Evolutionary conservation across 805 yeast genomes (phyloP).

Genomic region (Nakazawaea holstii): DNA sequence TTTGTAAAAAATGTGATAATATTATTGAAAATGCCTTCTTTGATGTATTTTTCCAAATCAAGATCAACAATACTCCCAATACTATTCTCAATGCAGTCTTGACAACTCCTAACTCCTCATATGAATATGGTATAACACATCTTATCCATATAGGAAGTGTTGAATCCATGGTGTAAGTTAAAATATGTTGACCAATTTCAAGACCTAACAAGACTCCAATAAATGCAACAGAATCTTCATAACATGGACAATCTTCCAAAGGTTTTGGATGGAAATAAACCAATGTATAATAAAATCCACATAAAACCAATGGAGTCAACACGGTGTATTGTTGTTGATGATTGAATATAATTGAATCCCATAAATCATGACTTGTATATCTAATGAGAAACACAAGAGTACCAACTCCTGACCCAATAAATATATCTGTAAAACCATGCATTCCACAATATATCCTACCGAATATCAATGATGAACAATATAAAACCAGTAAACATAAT

Average conservation of each 20-base stretch:
- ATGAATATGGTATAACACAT: constrained; percentile 36
- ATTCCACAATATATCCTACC: constrained; percentile 95
- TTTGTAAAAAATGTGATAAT: constrained; percentile 54
- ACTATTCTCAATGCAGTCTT: constrained; percentile 41
- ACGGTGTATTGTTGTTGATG: constrained; percentile 6
- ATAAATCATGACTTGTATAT: constrained; percentile 28
- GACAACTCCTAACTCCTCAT: constrained; percentile 34
- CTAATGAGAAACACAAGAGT: constrained; percentile 44
- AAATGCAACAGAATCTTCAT: constrained; percentile 91
- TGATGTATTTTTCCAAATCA: constrained; percentile 68
- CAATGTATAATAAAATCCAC: constrained; percentile 37
- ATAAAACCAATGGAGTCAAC: constrained; percentile 29
- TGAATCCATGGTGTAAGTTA: constrained; percentile 17
- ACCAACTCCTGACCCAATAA: constrained; percentile 65
- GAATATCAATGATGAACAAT: constrained; percentile 58
- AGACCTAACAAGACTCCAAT: constrained; percentile 81
- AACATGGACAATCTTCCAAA: constrained; percentile 92
- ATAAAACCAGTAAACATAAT: constrained; percentile 26
- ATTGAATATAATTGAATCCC: constrained; percentile 41
- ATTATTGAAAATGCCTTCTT: constrained; percentile 58
- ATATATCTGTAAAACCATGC: constrained; percentile 88
- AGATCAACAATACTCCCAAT: constrained; percentile 58
- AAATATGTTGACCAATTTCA: constrained; percentile 55
- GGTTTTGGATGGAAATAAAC: constrained; percentile 77
- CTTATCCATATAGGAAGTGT: constrained; percentile 3